phyloP scores from a whole-genome alignment of 2,329 filamentous ascomycete species.

The Fusarium tjaetaba region DNA sequence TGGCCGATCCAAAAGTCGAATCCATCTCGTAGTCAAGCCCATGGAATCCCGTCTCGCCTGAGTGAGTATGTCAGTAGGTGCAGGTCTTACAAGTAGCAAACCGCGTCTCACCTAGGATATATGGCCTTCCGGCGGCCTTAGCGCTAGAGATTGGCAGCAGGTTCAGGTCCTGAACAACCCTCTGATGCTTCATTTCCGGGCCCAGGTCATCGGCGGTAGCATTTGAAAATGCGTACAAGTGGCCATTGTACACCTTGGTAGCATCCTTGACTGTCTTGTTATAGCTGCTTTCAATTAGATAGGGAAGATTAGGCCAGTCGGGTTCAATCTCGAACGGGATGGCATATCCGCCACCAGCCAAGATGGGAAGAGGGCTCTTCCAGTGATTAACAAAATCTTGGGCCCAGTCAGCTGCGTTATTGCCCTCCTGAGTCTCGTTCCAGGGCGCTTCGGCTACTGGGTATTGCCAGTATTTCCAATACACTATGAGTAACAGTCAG shows the following conservation, averaged over 20 bases:
- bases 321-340: not conserved
- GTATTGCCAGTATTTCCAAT: not conserved
- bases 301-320: not conserved
- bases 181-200: not conserved
- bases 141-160: not conserved
- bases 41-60: not conserved
- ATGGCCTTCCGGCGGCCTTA: not conserved
- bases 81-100: rapidly evolving
- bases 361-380: not conserved
- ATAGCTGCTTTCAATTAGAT: not conserved
- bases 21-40: not conserved
- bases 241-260: not conserved
- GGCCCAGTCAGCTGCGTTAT: not conserved
- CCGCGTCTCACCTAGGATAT: not conserved
- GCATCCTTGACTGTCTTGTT: not conserved
- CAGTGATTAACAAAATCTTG: not conserved
- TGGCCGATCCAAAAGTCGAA: not conserved
- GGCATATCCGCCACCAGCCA: not conserved
- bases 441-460: not conserved
- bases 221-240: not conserved
- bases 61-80: not conserved
- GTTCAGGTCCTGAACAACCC: not conserved
- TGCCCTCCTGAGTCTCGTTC: not conserved
- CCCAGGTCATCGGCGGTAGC: not conserved
- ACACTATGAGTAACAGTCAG: not conserved